A percentile compares a stretch with the other conserved stretches of the same genome.
phyloP scores from a whole-genome alignment of 2,329 filamentous ascomycete species.

The Talaromyces sp. region DNA sequence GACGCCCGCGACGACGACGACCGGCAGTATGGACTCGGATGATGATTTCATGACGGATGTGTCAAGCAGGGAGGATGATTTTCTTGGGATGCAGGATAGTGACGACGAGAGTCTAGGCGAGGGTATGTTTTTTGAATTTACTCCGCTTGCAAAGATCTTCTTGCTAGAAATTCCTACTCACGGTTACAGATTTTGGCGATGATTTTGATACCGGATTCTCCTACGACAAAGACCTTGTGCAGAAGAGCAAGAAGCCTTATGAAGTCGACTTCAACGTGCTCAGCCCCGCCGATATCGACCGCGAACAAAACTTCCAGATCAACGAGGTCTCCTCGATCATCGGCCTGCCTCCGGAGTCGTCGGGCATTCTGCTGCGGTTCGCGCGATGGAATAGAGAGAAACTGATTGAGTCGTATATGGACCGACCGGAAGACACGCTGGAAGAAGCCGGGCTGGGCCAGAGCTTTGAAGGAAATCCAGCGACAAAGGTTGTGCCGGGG shows the following conservation, averaged over 20 bases:
- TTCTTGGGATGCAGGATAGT: slow-evolving; percentile 62
- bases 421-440: slow-evolving; percentile 69
- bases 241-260: slow-evolving; percentile 67
- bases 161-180: background rate
- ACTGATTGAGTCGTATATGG: slow-evolving; percentile 94
- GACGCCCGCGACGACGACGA: slow-evolving; percentile 34
- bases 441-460: slow-evolving; percentile 77
- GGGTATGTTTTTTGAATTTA: slow-evolving; percentile 22
- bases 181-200: slow-evolving; percentile 48
- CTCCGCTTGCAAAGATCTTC: no score
- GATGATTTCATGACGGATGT: slow-evolving; percentile 85
- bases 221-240: slow-evolving; percentile 64
- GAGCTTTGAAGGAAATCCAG: slow-evolving; percentile 55
- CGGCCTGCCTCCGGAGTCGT: slow-evolving; percentile 80
- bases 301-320: slow-evolving; percentile 78
- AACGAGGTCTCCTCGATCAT: slow-evolving; percentile 88
- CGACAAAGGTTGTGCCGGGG: slow-evolving; percentile 63
- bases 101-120: slow-evolving; percentile 56
- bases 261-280: slow-evolving; percentile 81
- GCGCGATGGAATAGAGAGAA: slow-evolving; percentile 96
- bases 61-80: slow-evolving; percentile 64
- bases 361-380: slow-evolving; percentile 81
- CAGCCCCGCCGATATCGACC: slow-evolving; percentile 72
- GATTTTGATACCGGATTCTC: slow-evolving; percentile 57
- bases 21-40: slow-evolving; percentile 80